A percentile compares a stretch with the other conserved stretches of the same genome.
These are phyloP conservation scores for Strobilomyces echinocephalus DNA, from an alignment of 768 basidiomycete genomes.

Conservation along the genomic window DNA sequence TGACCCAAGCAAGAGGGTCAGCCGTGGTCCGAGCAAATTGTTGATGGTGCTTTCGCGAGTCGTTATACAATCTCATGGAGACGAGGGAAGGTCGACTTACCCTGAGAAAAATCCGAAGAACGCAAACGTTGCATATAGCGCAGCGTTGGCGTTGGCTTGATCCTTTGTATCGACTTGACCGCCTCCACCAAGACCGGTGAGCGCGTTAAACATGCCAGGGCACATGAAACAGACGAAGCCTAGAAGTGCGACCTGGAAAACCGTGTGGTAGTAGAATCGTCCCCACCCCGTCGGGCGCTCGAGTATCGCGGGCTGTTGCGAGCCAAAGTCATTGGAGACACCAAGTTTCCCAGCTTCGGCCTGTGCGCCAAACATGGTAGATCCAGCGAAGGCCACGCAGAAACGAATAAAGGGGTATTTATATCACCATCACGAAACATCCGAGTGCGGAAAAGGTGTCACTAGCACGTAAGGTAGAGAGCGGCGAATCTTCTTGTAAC, in stretches of 20 bases:
- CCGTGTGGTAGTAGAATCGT: conserved; percentile 42
- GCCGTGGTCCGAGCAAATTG: conserved; percentile 54
- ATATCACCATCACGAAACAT: background rate
- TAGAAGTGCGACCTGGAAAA: conserved; percentile 34
- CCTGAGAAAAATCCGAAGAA: conserved; percentile 65
- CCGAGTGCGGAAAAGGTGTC: background rate
- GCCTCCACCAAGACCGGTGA: conserved; percentile 56
- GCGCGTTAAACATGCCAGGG: conserved; percentile 69
- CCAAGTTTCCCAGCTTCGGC: background rate
- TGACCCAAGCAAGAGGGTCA: conserved; percentile 48
- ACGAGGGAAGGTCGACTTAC: conserved; percentile 32
- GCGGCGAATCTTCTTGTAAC: background rate
- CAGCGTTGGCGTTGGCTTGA: conserved; percentile 63
- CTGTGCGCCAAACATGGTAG: background rate
- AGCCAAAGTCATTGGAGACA: background rate
- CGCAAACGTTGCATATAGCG: conserved; percentile 62
- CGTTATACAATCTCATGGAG: no score
- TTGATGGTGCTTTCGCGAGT: conserved; percentile 54
- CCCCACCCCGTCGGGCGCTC: conserved; percentile 48
- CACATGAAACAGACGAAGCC: conserved; percentile 61
- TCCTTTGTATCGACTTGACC: conserved; percentile 64
- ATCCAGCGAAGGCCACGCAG: background rate
- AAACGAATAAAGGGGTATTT: background rate
- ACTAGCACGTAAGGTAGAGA: background rate
- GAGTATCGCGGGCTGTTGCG: conserved; percentile 27